Evolutionary conservation across 2,329 filamentous ascomycete genomes (phyloP), one percentile per base, ranked within the genome.

Genomic region (Paraphoma chrysanthemicola): DNA sequence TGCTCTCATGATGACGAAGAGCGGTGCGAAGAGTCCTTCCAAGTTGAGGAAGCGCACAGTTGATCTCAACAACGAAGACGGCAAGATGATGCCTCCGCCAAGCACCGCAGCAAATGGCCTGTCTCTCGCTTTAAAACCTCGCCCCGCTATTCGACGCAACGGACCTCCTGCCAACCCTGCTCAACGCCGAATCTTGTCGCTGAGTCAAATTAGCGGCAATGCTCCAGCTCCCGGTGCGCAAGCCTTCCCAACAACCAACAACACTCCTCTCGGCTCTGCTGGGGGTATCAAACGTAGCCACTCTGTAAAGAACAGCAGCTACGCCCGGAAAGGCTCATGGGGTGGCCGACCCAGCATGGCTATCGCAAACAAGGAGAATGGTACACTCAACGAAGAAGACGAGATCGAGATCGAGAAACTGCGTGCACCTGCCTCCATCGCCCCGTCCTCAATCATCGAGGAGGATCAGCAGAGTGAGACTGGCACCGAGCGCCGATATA

Each of bases 151-250:
- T 10, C 74, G 74, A 46, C 76, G 78, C 47, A 79, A 77, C 55
- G 72, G 74, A n/a, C 66, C 70, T 16, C 69, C 74, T 28, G 68
- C 57, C 31, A 75, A 75, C 52, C 71, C 77, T 38, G 76, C 78
- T 14, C 79, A 79, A 59, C 86, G 94, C 41, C 88, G 95, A 47
- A 97, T 98, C 69, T 85, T 96, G 56, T 97, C 92, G 48, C 86
- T 98, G 36, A 96, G 90, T 73, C 92, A 97, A 77, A 96, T 98
- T 66, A 91, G 87, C 51, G 88, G 89, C 73, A 94, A 95, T 70
- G 82, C 86, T 33, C 81, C 87, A 18, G 44, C 44, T 6, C 79
- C 77, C 42, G 77, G 78, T 36, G 73, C 73, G 53, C 69, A 80
- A 78, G 73, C 71, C 6, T 79, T 71, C 51, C 62, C 69, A 17